Evolutionary conservation across 2,329 filamentous ascomycete species (phyloP), one percentile per base, ranked within the genome.

Genomic region (Talaromyces sp.): DNA sequence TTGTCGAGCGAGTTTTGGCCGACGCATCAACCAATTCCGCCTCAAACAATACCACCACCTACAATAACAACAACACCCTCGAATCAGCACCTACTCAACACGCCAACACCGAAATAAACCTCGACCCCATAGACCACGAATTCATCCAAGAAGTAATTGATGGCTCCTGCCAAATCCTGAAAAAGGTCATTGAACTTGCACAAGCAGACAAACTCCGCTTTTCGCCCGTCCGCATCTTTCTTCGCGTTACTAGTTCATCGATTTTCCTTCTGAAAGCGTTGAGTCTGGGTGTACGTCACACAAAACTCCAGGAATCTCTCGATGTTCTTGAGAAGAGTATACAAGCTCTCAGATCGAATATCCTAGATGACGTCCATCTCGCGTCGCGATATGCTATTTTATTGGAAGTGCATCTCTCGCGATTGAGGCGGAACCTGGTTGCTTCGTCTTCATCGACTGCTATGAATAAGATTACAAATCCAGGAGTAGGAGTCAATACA

Each of bases 131-230:
- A 50, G 81, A 84, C 62, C 82, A 81, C 56, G 76, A 78, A 36
- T 83, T 82, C 61, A 81, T 83, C 13, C 77, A 79, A 65, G 80
- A 82, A 64, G 81, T 83, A 1, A 79, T 82, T 2, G 78, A 82
- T 19, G 79, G 78, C 1, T 81, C 78, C 59, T 78, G 78, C 45
- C 73, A 80, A 54, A 81, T 81, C 28, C 67, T 83, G 3, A 70
- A 78, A 50, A 80, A 78, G 51, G 78, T 80, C 2, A 77, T 73
- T 0, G 73, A 78, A 40, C 72, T 84, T 1, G 76, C 76, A 2
- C 76, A 81, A 25, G 72, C 70, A 2, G 71, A 69, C 7, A 67
- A 70, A 6, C 69, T 84, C n/a, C 74, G 77, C 2, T 83, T 80
- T 61, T 80, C 76, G 0, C 81, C 81, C 0, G 78, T 82, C 1